Evolutionary conservation across 2,329 filamentous ascomycete genomes (phyloP).

Genomic region (Xylaria sp.): DNA sequence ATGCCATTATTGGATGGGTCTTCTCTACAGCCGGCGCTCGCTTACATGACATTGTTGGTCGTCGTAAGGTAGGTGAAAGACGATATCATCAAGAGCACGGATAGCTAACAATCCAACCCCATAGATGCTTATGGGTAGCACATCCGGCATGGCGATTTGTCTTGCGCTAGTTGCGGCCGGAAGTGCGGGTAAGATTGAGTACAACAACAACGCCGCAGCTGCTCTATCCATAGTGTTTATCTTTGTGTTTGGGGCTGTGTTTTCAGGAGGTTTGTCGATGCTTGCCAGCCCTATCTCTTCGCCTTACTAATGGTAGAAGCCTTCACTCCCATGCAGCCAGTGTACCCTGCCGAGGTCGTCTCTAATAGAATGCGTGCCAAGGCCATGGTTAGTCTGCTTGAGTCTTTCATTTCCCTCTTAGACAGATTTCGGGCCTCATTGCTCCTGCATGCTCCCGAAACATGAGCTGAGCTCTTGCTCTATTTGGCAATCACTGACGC

Average conservation of each 20-base stretch:
- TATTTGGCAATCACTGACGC: too few relatives aligned
- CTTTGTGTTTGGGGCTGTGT: slow-evolving; percentile 47
- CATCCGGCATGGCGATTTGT: slow-evolving; percentile 45
- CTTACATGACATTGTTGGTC: slow-evolving; percentile 48
- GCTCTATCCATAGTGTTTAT: slow-evolving; percentile 47
- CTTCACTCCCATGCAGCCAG: slow-evolving; percentile 46
- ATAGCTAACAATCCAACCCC: background rate
- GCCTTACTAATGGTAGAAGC: slow-evolving; percentile 34
- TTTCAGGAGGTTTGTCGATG: slow-evolving; percentile 34
- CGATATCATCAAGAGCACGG: background rate
- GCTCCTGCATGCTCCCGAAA: too few relatives aligned
- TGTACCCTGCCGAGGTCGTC: slow-evolving; percentile 47
- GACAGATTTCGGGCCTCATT: too few relatives aligned
- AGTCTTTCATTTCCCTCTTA: too few relatives aligned
- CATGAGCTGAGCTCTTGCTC: too few relatives aligned
- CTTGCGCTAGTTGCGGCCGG: slow-evolving; percentile 46
- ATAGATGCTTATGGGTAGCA: slow-evolving; percentile 45
- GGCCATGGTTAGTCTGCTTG: too few relatives aligned
- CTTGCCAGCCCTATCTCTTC: background rate
- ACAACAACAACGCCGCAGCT: slow-evolving; percentile 43
- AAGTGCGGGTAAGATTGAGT: slow-evolving; percentile 44
- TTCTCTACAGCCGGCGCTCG: slow-evolving; percentile 46
- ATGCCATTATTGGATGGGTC: slow-evolving; percentile 47
- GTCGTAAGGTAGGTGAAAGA: slow-evolving; percentile 42
- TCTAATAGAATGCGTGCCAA: slow-evolving; percentile 48